Base-by-base conservation (phyloP, 73 alveolate genomes). In the Symbiodinium pilosum region DNA sequence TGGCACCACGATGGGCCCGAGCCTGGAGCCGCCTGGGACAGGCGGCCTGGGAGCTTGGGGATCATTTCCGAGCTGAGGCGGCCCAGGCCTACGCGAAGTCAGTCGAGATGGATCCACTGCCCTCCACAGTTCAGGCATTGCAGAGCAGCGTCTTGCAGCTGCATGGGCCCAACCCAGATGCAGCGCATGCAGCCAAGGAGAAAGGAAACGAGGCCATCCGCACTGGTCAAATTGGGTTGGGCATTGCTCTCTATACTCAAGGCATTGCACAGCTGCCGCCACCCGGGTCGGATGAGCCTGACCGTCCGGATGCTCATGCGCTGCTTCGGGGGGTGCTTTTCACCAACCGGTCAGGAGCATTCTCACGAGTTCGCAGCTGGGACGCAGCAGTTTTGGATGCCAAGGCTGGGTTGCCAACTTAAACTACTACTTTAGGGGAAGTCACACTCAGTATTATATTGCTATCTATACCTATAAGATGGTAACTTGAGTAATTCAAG, bases 11-110 rank as follows among this genome's bases (percentile, higher is more conserved):
- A 42, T 92, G 98, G 98, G 77, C 98, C 28, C 88, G 98, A 39
- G 98, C 83, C 32, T 92, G 98, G 98, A 92, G 98, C 83, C 98
- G 98, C 81, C 18, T 92, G 92, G 98, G 92, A 18, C 98, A 73
- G 54, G 98, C 98, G 18, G 98, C 98, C 30, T 75, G 91, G 98
- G 69, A 92, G 38, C 43, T 92, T 20, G 92, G 84, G 41, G 64
- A 73, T 21, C 12, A 39, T 30, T 59, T 68, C 47, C 87, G 86
- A 0, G 88, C 51, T 42, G 98, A 92, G 83, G 98, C 98, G 3
- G 98, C 83, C 24, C 91, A 92, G 7, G 98, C 98, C 16, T 69
- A 43, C 56, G 77, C 92, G 56, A 69, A 92, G 56, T 69, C 98
- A 2, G 98, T 92, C 64, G 98, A 69, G 56, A 69, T 92, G 91